Conservation (phyloP, 2,329 filamentous ascomycete species). For the Phaeosphaeriaceae sp. region DNA sequence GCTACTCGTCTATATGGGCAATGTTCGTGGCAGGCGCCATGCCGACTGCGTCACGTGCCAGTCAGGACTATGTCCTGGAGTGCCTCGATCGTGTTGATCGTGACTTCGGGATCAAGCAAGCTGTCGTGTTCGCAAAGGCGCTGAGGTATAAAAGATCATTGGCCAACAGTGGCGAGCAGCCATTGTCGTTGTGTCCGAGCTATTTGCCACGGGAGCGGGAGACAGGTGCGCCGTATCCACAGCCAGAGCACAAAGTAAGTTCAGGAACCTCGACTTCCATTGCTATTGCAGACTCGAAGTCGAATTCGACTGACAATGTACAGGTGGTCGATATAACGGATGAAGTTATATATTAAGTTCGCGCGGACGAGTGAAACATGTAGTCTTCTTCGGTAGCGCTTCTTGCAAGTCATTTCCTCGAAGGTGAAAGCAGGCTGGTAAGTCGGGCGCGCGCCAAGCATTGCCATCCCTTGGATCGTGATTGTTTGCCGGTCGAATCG, state of each 20-base stretch:
- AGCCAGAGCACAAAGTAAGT: background rate
- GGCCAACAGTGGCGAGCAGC: slow-evolving; percentile 7
- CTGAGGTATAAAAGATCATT: slow-evolving; percentile 29
- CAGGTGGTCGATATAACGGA: background rate
- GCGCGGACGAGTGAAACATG: background rate
- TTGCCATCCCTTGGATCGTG: background rate
- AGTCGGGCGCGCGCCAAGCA: background rate
- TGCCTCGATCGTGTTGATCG: slow-evolving; percentile 71
- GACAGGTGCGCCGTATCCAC: background rate
- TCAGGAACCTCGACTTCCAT: background rate
- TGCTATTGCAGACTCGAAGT: background rate
- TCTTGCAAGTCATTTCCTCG: too few relatives aligned
- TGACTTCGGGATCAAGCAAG: slow-evolving; percentile 46
- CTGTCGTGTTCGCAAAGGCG: slow-evolving; percentile 34
- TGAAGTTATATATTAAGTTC: background rate
- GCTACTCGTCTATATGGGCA: slow-evolving; percentile 41
- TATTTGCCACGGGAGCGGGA: slow-evolving; percentile 17
- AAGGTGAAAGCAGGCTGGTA: too few relatives aligned
- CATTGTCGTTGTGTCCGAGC: slow-evolving; percentile 16
- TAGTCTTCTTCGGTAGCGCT: too few relatives aligned
- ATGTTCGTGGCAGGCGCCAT: slow-evolving; percentile 41
- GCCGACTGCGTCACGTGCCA: slow-evolving; percentile 30
- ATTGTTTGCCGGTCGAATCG: background rate
- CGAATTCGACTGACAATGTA: background rate
- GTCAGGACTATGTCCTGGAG: slow-evolving; percentile 31